These are phyloP conservation scores for Pseudomonodictys pantanalensis DNA, from an alignment of 495 filamentous ascomycete species.

Conservation along the genomic window DNA sequence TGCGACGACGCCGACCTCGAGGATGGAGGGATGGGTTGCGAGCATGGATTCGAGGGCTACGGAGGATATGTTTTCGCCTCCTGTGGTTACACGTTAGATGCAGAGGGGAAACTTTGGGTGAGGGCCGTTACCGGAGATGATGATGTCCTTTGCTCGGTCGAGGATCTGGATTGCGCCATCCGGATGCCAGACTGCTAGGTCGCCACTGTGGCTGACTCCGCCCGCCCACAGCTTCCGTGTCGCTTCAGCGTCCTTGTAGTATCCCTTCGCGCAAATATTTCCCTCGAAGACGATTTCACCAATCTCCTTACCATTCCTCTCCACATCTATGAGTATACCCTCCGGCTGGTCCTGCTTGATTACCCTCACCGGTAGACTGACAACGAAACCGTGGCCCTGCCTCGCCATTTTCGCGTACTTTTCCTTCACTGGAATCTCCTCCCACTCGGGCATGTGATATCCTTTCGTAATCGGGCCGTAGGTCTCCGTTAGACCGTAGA, in stretches of 20 bases:
- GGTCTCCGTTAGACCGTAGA: constrained; percentile 92
- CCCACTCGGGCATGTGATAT: constrained; percentile 82
- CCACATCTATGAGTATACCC: constrained; percentile 69
- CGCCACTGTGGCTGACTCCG: constrained; percentile 83
- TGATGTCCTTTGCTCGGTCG: constrained; percentile 95
- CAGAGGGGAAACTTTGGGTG: neutral
- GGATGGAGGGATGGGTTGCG: constrained; percentile 79
- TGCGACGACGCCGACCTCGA: constrained; percentile 90
- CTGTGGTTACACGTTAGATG: constrained; percentile 43
- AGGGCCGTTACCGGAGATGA: constrained; percentile 76
- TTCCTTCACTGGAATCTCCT: constrained; percentile 63
- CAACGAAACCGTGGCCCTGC: constrained; percentile 90
- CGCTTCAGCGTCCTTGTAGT: constrained; percentile 85
- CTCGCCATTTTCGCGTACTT: constrained; percentile 84
- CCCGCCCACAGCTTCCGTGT: constrained; percentile 85
- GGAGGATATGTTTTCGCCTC: constrained; percentile 95
- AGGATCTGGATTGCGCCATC: constrained; percentile 90
- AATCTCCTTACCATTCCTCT: constrained; percentile 78
- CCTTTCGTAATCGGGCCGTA: constrained; percentile 96
- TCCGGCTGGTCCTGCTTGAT: constrained; percentile 73
- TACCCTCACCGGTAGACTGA: constrained; percentile 74
- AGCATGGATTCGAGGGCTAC: constrained; percentile 91
- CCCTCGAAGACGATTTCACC: constrained; percentile 89
- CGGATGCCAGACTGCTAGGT: constrained; percentile 86
- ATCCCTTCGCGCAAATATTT: constrained; percentile 89